Base-by-base conservation (phyloP, 208 protist species). In the Trypanosoma cruzi region DNA sequence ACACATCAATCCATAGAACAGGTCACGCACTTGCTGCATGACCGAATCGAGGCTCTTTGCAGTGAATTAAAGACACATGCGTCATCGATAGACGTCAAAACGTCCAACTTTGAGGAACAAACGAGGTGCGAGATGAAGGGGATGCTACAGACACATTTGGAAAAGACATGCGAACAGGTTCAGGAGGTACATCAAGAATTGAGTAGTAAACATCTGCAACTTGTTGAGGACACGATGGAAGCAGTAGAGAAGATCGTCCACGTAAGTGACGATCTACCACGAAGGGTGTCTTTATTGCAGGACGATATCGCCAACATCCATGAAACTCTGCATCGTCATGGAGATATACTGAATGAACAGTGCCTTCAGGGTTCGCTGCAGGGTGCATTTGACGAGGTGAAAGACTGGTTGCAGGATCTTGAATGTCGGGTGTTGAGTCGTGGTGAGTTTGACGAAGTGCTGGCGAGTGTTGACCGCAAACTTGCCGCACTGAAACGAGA, bases 391-490 rank as follows among this genome's bases (percentile, higher is more conserved):
- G 63, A 84, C 22, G 90, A 96, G 58, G 71, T 96, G 60, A 91
- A 90, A 63, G 90, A 94, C 64, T 96, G 90, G 88, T 73, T 96
- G 29, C 75, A 68, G 3, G 90, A 93, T 48, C 52, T 96, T 4
- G 90, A 96, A 52, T 79, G 81, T 65, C 76, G 84, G 0, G 73
- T 79, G 48, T 73, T 89, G 32, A 90, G 48, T 24, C 71, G 79
- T 8, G 83, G 85, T 4, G 86, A 92, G 52, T 69, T 96, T 56
- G 64, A 83, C 42, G 73, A 92, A 46, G 59, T 75, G 50, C 67
- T 86, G 22, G 66, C 75, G n/a, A 56, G 59, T 0, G 46, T 95
- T 42, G 73, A 85, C 28, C 64, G 72, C 20, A 78, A 88, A 52
- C 48, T 94, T 3, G 50, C 53, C 13, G 64, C 71, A 36, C 53